Conservation (phyloP, 2,329 filamentous ascomycete species). For the Xylariaceae sp. region DNA sequence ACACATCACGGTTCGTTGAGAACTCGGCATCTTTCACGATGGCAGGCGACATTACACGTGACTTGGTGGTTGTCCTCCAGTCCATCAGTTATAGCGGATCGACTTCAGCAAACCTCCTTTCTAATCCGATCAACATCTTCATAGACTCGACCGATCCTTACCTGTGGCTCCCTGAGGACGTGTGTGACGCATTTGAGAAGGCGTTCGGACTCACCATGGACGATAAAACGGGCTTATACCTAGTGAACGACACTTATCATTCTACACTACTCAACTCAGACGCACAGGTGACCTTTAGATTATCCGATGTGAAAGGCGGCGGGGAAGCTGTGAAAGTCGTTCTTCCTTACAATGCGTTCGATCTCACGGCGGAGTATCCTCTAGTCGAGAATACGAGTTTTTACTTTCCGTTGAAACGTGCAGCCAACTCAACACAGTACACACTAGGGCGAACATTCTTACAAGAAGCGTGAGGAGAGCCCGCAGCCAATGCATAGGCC, state of each 20-base stretch:
- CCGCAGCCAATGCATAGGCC: background rate
- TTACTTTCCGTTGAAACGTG: slow-evolving; percentile 46
- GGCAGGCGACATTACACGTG: slow-evolving; percentile 44
- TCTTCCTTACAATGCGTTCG: slow-evolving; percentile 45
- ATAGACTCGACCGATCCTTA: slow-evolving; percentile 48
- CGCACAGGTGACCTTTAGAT: slow-evolving; percentile 44
- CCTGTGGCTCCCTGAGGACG: slow-evolving; percentile 45
- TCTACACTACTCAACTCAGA: slow-evolving; percentile 39
- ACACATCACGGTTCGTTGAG: slow-evolving; percentile 47
- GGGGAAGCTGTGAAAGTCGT: slow-evolving; percentile 43
- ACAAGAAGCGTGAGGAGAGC: slow-evolving; percentile 43
- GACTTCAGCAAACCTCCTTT: slow-evolving; percentile 41
- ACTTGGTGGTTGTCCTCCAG: slow-evolving; percentile 49
- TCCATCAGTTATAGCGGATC: slow-evolving; percentile 48
- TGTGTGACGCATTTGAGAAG: slow-evolving; percentile 43
- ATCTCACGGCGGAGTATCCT: slow-evolving; percentile 41
- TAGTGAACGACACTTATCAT: slow-evolving; percentile 47
- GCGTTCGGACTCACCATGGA: slow-evolving; percentile 44
- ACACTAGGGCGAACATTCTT: slow-evolving; percentile 46
- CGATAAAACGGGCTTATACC: slow-evolving; percentile 39
- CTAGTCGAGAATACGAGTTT: slow-evolving; percentile 40
- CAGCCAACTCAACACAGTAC: slow-evolving; percentile 45
- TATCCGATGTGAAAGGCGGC: slow-evolving; percentile 43
- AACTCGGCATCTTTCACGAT: slow-evolving; percentile 49
- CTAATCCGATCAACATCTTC: slow-evolving; percentile 44